These are phyloP conservation scores for Phyllosticta paracitricarpa DNA, from an alignment of 2,329 filamentous ascomycete species.

Conservation along the genomic window DNA sequence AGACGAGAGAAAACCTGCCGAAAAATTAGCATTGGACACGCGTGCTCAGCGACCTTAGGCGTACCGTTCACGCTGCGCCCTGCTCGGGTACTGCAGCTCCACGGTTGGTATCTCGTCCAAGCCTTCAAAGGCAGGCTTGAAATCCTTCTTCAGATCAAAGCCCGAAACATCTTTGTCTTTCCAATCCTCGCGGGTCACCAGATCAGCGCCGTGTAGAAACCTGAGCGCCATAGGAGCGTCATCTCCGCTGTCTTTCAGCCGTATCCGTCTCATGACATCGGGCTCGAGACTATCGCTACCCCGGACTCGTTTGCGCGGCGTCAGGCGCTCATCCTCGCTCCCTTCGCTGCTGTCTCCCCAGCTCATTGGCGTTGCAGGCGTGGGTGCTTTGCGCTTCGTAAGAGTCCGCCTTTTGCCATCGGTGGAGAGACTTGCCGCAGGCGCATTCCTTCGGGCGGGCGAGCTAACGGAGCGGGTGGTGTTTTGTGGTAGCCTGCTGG, in stretches of 20 bases:
- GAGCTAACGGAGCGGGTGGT: not conserved
- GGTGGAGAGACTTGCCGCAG: not conserved
- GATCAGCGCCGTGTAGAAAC: conserved; percentile 32
- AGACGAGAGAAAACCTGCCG: conserved; percentile 60
- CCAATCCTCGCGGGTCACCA: conserved; percentile 28
- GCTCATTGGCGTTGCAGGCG: conserved; percentile 5
- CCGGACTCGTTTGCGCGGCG: conserved; percentile 22
- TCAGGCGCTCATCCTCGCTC: conserved; percentile 6
- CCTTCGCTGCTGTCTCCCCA: conserved; percentile 5
- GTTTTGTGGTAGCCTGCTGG: not conserved
- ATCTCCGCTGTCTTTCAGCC: conserved; percentile 12
- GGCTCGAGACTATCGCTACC: conserved; percentile 29
- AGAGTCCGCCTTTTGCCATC: conserved; percentile 1
- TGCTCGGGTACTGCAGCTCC: conserved; percentile 75
- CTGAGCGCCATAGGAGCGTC: conserved; percentile 13
- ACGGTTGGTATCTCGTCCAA: conserved; percentile 40
- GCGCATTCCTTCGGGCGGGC: not conserved
- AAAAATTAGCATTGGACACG: conserved; percentile 13
- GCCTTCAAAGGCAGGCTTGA: conserved; percentile 41
- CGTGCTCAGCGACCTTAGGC: conserved; percentile 20
- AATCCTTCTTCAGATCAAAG: conserved; percentile 30
- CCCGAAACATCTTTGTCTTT: conserved; percentile 11
- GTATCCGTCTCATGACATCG: conserved; percentile 24
- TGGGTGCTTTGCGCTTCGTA: conserved; percentile 9
- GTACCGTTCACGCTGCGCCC: conserved; percentile 57